These are phyloP conservation scores for Candida lessepsii DNA, from an alignment of 805 yeast genomes.

Conservation along the genomic window DNA sequence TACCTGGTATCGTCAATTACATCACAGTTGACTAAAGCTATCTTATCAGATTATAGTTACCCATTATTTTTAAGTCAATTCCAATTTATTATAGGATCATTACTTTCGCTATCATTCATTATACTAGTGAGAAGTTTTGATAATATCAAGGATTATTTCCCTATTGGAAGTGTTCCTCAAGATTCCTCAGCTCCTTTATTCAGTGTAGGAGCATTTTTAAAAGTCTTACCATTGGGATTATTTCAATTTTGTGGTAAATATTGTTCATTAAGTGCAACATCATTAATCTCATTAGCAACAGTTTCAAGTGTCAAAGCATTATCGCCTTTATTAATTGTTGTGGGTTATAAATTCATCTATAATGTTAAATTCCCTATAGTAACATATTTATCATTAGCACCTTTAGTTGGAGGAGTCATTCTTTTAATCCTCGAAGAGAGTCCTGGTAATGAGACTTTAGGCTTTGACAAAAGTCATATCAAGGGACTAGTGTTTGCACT, in stretches of 20 bases:
- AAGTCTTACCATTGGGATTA: constrained; percentile 60
- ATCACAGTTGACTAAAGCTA: constrained; percentile 60
- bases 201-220: constrained; percentile 35
- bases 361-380: constrained; percentile 47
- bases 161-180: constrained; percentile 53
- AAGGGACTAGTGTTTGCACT: constrained; percentile 70
- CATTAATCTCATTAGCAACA: constrained; percentile 64
- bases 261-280: constrained; percentile 62
- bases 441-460: constrained; percentile 10
- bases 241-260: constrained; percentile 66
- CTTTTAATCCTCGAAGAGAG: constrained; percentile 41
- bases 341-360: constrained; percentile 53
- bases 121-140: constrained; percentile 31
- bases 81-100: constrained; percentile 55
- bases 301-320: constrained; percentile 70
- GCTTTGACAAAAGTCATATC: constrained; percentile 29
- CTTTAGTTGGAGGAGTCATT: constrained; percentile 53
- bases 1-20: constrained; percentile 61
- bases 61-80: constrained; percentile 66
- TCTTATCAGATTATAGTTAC: constrained; percentile 53
- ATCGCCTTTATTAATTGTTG: constrained; percentile 60
- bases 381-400: constrained; percentile 53
- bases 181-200: constrained; percentile 24
- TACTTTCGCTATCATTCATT: constrained; percentile 41
- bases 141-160: constrained; percentile 38